These are phyloP conservation scores for Thinopyrum elongatum DNA, from an alignment of 176 grass and related monocot genomes.

Conservation along the genomic window DNA sequence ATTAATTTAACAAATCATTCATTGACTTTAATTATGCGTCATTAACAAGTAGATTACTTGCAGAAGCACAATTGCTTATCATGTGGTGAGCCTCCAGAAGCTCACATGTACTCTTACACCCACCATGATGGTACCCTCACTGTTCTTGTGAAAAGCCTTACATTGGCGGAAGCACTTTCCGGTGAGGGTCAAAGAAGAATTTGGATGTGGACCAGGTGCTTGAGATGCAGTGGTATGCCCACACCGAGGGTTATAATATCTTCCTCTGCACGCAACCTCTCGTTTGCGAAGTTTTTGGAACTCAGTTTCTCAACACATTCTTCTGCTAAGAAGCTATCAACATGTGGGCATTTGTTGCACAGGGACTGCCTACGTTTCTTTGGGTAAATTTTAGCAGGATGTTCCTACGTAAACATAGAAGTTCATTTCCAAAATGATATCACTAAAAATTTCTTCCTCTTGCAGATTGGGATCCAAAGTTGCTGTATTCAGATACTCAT, in stretches of 20 bases:
- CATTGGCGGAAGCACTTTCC: conserved; percentile 35
- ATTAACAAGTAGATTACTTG: conserved; percentile 30
- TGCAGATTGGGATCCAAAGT: conserved; percentile 81
- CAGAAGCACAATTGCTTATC: conserved; percentile 78
- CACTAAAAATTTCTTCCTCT: neutral
- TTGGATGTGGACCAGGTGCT: conserved; percentile 98
- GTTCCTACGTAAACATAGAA: neutral
- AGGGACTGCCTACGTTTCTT: conserved; percentile 92
- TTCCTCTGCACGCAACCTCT: conserved; percentile 70
- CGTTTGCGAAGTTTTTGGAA: conserved; percentile 94
- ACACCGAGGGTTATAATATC: conserved; percentile 66
- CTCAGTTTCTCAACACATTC: conserved; percentile 90
- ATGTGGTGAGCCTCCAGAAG: conserved; percentile 71
- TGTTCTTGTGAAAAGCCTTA: conserved; percentile 69
- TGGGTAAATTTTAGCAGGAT: conserved; percentile 57
- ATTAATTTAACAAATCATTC: conserved; percentile 21
- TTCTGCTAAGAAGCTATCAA: conserved; percentile 68
- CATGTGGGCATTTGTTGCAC: conserved; percentile 84
- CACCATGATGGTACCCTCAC: conserved; percentile 81
- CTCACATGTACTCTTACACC: conserved; percentile 78
- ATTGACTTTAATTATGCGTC: conserved; percentile 21
- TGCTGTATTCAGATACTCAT: conserved; percentile 85
- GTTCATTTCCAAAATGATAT: conserved; percentile 23
- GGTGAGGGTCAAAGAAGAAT: conserved; percentile 64
- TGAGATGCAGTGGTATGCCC: conserved; percentile 69